These are phyloP conservation scores for Phytophthora capsici DNA, from an alignment of 352 stramenopile species.

Conservation along the genomic window DNA sequence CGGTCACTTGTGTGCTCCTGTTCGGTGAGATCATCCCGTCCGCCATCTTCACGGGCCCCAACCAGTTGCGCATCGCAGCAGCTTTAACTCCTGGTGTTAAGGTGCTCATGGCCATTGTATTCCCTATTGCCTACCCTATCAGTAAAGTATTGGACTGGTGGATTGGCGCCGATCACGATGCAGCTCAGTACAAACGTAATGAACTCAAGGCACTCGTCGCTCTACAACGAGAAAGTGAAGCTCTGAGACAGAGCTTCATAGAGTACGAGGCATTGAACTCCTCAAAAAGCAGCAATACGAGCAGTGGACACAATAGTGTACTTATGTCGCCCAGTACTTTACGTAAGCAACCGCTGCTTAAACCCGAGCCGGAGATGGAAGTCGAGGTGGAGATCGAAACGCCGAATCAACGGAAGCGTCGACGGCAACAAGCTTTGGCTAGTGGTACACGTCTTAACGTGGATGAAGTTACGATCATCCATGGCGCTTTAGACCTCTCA, in stretches of 20 bases:
- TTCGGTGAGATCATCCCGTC: slow-evolving; percentile 97
- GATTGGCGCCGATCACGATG: slow-evolving; percentile 81
- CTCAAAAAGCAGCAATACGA: slow-evolving; percentile 10
- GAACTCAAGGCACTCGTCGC: slow-evolving; percentile 91
- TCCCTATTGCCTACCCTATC: slow-evolving; percentile 93
- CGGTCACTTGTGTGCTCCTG: slow-evolving; percentile 94
- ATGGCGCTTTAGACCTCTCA: slow-evolving; percentile 90
- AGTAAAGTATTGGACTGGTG: slow-evolving; percentile 89
- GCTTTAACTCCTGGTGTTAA: slow-evolving; percentile 85
- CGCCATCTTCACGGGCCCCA: slow-evolving; percentile 94
- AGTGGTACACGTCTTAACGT: slow-evolving; percentile 62
- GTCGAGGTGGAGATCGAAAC: slow-evolving; percentile 25
- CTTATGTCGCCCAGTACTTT: slow-evolving; percentile 30
- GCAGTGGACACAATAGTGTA: slow-evolving; percentile 21
- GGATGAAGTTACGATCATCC: slow-evolving; percentile 94
- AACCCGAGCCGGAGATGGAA: slow-evolving; percentile 25
- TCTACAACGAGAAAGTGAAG: slow-evolving; percentile 69
- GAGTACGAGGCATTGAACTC: slow-evolving; percentile 19
- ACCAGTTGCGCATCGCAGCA: slow-evolving; percentile 91
- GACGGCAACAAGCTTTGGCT: slow-evolving; percentile 39
- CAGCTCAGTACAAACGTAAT: slow-evolving; percentile 87
- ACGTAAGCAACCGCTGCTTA: slow-evolving; percentile 36
- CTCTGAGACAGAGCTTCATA: slow-evolving; percentile 42
- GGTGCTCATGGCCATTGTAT: slow-evolving; percentile 88
- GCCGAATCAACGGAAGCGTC: slow-evolving; percentile 21